Evolutionary conservation across 108 stramenopile species (phyloP), one percentile per base, ranked within the genome.

Genomic region (Nitzschia inconspicua): DNA sequence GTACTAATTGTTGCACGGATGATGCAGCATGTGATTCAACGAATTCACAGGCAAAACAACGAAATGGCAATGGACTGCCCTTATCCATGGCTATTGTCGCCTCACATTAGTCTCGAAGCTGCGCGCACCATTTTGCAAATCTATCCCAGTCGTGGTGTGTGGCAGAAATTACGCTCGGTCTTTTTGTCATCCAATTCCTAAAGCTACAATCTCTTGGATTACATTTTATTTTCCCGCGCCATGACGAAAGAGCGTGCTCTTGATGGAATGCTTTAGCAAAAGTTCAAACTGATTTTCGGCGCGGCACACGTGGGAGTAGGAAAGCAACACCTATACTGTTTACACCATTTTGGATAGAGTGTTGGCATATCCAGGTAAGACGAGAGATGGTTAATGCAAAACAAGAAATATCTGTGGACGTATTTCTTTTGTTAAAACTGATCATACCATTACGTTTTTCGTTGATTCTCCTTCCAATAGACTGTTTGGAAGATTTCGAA

Each of bases 271-370:
- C 27, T 58, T 3, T 70, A 60, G 69, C 22, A 13, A 27, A 70
- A 70, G 32, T 59, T 70, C 34, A 62, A 70, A 36, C 60, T 70
- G 7, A 32, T 70, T 20, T 27, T 70, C 7, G 53, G 55, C 18
- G 60, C 55, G 3, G 69, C 69, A 41, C 13, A 22, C 8, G 19
- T 2, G n/a, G 7, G 3, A 25, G 23, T 20, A 3, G n/a, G 18
- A 42, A 32, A 18, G 40, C 3, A 9, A 41, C 3, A 3, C 39
- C 51, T 43, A 9, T 47, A 13, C 67, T 16, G 49, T 57, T 1
- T 58, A 68, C 13, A 32, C 53, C 2, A 24, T 68, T 22, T 44
- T 68, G 27, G 5, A 50, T 3, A 57, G 49, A 24, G 27, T 68
- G 6, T 13, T 60, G 47, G 32, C 36, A 1, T 37, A 58, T 24